Conservation (phyloP, 148 eudicot genomes). For the Suaeda aralocaspica region DNA sequence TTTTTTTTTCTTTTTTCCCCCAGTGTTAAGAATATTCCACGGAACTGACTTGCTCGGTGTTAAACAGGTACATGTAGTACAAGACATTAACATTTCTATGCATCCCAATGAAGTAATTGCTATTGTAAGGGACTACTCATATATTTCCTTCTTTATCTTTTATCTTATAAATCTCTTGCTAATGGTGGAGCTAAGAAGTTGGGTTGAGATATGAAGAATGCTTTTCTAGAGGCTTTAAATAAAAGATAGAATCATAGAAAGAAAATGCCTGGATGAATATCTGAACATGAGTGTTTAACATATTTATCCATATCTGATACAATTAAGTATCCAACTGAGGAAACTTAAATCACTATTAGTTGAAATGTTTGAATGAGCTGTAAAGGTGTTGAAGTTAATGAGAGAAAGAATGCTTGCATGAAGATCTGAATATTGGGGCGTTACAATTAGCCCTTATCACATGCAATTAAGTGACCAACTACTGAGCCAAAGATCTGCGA, state of each 20-base stretch:
- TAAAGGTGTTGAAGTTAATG: too few relatives aligned
- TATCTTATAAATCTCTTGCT: background rate
- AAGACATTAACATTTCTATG: constrained; percentile 56
- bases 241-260: background rate
- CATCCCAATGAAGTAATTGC: constrained; percentile 91
- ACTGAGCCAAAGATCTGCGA: background rate
- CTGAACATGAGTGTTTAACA: background rate
- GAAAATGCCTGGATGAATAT: background rate
- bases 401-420: background rate
- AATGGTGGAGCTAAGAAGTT: background rate
- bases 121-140: constrained; percentile 48
- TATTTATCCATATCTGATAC: background rate
- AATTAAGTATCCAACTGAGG: too few relatives aligned
- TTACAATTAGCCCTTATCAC: background rate
- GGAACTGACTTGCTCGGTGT: constrained; percentile 23
- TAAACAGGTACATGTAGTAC: constrained; percentile 71
- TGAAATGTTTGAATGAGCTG: too few relatives aligned
- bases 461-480: background rate
- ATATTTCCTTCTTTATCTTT: background rate
- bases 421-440: background rate
- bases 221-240: background rate
- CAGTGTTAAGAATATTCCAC: background rate
- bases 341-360: too few relatives aligned
- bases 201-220: background rate
- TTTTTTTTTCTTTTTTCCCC: background rate